phyloP scores from a whole-genome alignment of 768 basidiomycete genomes.

The Mycena haematopus region DNA sequence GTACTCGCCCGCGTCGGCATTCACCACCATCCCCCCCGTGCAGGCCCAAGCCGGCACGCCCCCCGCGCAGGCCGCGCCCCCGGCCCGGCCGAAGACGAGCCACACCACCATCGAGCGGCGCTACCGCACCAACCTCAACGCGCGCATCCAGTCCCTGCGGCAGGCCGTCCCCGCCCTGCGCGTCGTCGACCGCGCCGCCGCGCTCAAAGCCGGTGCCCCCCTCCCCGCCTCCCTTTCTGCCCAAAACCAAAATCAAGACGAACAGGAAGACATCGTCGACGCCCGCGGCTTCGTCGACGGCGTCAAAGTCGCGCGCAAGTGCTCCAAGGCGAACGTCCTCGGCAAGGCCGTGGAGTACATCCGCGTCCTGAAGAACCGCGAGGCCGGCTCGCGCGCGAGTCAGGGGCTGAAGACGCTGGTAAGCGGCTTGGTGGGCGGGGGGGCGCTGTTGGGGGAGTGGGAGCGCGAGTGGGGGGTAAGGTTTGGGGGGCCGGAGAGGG shows the following conservation, averaged over 20 bases:
- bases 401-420: conserved; percentile 73
- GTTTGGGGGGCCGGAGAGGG: conserved; percentile 79
- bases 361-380: conserved; percentile 83
- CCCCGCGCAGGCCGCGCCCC: conserved; percentile 9
- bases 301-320: conserved; percentile 90
- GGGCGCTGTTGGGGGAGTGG: conserved; percentile 74
- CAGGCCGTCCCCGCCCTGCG: conserved; percentile 85
- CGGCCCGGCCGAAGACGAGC: conserved; percentile 77
- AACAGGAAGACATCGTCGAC: conserved; percentile 67
- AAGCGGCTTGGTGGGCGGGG: conserved; percentile 75
- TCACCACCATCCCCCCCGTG: conserved; percentile 30
- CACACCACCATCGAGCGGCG: conserved; percentile 90
- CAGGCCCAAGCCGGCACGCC: conserved; percentile 14
- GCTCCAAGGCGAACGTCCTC: conserved; percentile 89
- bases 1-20: conserved; percentile 31
- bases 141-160: conserved; percentile 81
- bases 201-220: conserved; percentile 39
- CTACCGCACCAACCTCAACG: conserved; percentile 88
- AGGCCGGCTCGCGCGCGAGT: conserved; percentile 75
- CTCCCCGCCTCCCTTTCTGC: conserved; percentile 6
- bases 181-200: conserved; percentile 50
- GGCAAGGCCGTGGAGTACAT: conserved; percentile 94
- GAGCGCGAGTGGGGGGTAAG: conserved; percentile 74
- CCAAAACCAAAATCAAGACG: conserved; percentile 47
- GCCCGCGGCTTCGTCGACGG: conserved; percentile 89